These are phyloP conservation scores for Acacia acuminata DNA, from an alignment of 306 rosid species.

Conservation along the genomic window DNA sequence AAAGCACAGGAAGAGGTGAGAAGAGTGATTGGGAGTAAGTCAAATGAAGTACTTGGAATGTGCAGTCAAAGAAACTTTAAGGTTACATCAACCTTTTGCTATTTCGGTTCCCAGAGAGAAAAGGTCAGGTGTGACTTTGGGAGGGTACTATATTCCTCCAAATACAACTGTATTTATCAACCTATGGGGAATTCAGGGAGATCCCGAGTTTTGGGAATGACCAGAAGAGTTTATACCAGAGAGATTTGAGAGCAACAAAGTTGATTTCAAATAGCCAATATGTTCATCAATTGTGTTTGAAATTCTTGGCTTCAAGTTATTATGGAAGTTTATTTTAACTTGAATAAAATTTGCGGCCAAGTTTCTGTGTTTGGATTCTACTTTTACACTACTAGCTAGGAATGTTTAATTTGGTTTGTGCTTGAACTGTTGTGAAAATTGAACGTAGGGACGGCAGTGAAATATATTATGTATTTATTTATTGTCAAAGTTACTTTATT, in stretches of 20 bases:
- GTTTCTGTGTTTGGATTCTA: background rate
- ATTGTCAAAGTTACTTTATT: too few species aligned
- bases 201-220: constrained; percentile 4
- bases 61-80: too few species aligned
- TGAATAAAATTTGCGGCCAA: background rate
- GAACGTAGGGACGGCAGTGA: background rate
- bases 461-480: too few species aligned
- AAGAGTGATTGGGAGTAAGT: too few species aligned
- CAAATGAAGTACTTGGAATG: too few species aligned
- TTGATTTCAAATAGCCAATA: background rate
- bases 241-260: background rate
- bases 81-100: constrained; percentile 47
- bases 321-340: background rate
- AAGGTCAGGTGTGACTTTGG: background rate
- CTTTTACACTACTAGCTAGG: background rate
- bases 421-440: background rate
- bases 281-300: background rate
- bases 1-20: too few species aligned
- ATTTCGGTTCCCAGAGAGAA: constrained; percentile 35
- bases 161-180: constrained; percentile 22
- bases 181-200: constrained; percentile 25
- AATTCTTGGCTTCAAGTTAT: background rate
- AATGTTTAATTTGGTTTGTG: background rate
- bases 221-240: background rate
- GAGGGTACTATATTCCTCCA: constrained; percentile 20